Percentiles rank a stretch among this genome's conserved stretches.
Evolutionary conservation across 2,329 filamentous ascomycete genomes (phyloP).

Genomic region (Ophiostoma angusticollis): DNA sequence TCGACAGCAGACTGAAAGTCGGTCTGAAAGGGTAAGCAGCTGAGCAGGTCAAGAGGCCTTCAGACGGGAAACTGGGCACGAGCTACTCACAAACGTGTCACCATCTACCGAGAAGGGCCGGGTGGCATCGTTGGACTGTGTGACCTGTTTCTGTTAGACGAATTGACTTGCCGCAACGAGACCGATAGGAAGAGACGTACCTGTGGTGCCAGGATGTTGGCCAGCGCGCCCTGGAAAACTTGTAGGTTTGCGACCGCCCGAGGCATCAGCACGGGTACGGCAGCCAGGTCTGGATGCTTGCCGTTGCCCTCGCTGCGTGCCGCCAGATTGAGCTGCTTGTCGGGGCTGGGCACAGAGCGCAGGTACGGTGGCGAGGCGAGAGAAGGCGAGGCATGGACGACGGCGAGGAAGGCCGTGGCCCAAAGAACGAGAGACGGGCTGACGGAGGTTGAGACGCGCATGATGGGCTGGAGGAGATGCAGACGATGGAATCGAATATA

Average conservation of each 20-base stretch:
- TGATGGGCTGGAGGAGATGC: neutral
- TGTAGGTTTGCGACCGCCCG: conserved; percentile 25
- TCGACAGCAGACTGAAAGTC: conserved; percentile 30
- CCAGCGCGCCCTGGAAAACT: conserved; percentile 27
- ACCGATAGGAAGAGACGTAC: conserved; percentile 14
- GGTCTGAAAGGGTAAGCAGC: conserved; percentile 18
- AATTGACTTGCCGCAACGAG: neutral
- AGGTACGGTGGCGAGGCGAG: neutral
- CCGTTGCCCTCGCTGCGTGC: conserved; percentile 18
- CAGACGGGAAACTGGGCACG: neutral
- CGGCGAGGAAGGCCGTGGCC: neutral
- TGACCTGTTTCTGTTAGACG: conserved; percentile 26
- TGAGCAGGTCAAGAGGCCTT: too few species aligned
- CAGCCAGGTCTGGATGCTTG: conserved; percentile 8
- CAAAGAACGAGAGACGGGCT: conserved; percentile 3
- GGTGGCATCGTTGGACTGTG: conserved; percentile 25
- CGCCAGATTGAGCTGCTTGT: neutral
- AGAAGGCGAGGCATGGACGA: conserved; percentile 2
- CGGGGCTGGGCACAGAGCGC: conserved; percentile 2
- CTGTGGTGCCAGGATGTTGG: conserved; percentile 24
- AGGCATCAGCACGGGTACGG: conserved; percentile 3
- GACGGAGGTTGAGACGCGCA: neutral
- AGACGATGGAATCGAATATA: neutral
- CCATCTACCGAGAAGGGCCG: conserved; percentile 31
- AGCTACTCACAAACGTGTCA: conserved; percentile 29